Base-by-base conservation (phyloP, 176 grass and related monocot genomes). In the Eleusine coracana region DNA sequence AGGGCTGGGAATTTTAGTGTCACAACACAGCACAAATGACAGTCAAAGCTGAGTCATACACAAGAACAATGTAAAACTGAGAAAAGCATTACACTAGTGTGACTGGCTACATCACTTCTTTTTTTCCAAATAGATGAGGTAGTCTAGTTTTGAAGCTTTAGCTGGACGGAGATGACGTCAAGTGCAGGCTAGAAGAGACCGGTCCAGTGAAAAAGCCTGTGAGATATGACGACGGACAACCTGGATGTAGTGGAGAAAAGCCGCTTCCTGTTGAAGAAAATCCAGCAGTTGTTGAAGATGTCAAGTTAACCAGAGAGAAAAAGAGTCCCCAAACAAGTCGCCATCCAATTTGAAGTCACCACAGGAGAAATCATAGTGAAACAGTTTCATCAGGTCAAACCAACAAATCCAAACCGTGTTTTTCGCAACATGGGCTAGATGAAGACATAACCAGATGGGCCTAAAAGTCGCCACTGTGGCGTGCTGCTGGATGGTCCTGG, bases 381-480 rank as follows among this genome's bases (percentile, higher is more conserved):
- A 51, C 31, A 3, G 14, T 52, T 73, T 66, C 13, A 3, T 65
- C 5, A n/a, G 13, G 6, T n/a, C 14, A 41, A 20, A 36, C 15
- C 45, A 77, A 76, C 13, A 40, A 5, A 15, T 28, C 45, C 5
- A 10, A 31, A 52, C 6, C 28, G 31, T 48, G 16, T 17, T 31
- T 12, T 84, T 25, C 42, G 2, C 73, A 77, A 60, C 4, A 12
- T 20, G 14, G 29, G 11, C 80, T 45, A 86, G 58, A 80, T 86
- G 36, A 80, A 41, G 28, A 86, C 36, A 70, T 70, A 86, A 7
- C 84, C 84, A 42, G 61, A 83, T 5, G 36, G 58, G 16, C 84
- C 84, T 67, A 80, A 44, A 65, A 66, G 17, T 28, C 84, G 68
- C 84, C 84, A 80, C 9, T 80, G 23, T 66, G 84, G 76, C 23